Evolutionary conservation across 441 rosid species (phyloP), one percentile per base, ranked within the genome.

Genomic region (Croton laevigatus): DNA sequence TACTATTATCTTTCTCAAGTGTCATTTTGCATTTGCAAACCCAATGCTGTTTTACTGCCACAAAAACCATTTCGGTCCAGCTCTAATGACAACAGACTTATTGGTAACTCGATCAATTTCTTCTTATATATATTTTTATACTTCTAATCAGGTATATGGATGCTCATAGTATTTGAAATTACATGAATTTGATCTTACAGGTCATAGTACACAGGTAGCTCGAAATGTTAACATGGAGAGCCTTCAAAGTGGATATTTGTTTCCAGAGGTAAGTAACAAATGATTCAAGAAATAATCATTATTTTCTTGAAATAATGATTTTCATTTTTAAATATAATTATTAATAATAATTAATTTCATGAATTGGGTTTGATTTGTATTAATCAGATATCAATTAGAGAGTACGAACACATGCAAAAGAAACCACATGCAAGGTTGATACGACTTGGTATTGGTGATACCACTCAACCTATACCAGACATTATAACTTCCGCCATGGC

Each of bases 371-470:
- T 40, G 9, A 3, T 5, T 19, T 36, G 58, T 53, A 37, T 49
- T 48, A 16, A 54, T 16, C 59, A 85, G 88, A 82, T 85, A 68
- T 61, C 69, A 3, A 71, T n/a, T 65, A 76, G 69, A 6, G 88
- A 79, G 74, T 14, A 55, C 11, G 80, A 82, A 49, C 81, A 82
- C 68, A 51, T 52, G 53, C 37, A 20, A 73, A 76, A 76, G 78
- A 32, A 78, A 58, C 83, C 86, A 34, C 61, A 72, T 63, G 88
- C 85, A 65, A 68, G 36, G 52, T 62, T 85, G 75, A 77, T 85
- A 74, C 78, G 78, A 45, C 83, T 85, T 14, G 88, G 88, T 2
- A 76, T 82, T 8, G 86, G 88, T 32, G 88, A 85, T 65, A 85
- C 86, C 12, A 82, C 86, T 4, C 65, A 79, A 32, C 86, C 88